These are phyloP conservation scores for Tricharina praecox DNA, from an alignment of 495 filamentous ascomycete genomes.

Conservation along the genomic window DNA sequence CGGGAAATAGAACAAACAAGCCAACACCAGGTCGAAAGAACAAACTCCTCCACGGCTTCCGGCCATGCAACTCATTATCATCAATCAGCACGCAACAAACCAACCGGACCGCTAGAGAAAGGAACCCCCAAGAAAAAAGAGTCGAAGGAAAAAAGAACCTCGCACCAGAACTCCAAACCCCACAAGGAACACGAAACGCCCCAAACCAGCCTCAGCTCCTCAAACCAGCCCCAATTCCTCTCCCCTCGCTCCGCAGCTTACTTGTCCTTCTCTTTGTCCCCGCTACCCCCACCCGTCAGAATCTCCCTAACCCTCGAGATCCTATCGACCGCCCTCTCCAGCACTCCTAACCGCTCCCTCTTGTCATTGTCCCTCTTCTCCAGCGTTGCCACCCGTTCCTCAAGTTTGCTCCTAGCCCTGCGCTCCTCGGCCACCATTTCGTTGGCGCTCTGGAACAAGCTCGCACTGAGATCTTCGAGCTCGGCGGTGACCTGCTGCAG, in stretches of 20 bases:
- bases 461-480: slow-evolving; percentile 73
- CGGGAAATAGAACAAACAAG: too few species aligned
- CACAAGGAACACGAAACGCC: background rate
- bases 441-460: slow-evolving; percentile 84
- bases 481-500: slow-evolving; percentile 56
- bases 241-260: too few species aligned
- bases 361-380: slow-evolving; percentile 58
- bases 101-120: background rate
- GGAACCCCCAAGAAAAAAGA: background rate
- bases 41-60: too few species aligned
- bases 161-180: background rate
- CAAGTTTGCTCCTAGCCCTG: slow-evolving; percentile 58
- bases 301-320: slow-evolving; percentile 55
- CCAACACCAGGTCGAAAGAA: too few species aligned
- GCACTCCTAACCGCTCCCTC: slow-evolving; percentile 46
- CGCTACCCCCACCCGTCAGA: slow-evolving; percentile 29
- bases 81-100: too few species aligned
- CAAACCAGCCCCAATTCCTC: too few species aligned
- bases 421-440: slow-evolving; percentile 92
- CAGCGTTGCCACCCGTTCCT: slow-evolving; percentile 53
- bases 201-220: background rate
- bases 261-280: slow-evolving; percentile 13
- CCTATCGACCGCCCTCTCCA: slow-evolving; percentile 65
- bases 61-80: too few species aligned
- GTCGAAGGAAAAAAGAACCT: background rate